Percentiles rank a stretch among this genome's conserved stretches.
phyloP scores from a whole-genome alignment of 2,329 filamentous ascomycete genomes.

The Botryosphaeria dothidea region DNA sequence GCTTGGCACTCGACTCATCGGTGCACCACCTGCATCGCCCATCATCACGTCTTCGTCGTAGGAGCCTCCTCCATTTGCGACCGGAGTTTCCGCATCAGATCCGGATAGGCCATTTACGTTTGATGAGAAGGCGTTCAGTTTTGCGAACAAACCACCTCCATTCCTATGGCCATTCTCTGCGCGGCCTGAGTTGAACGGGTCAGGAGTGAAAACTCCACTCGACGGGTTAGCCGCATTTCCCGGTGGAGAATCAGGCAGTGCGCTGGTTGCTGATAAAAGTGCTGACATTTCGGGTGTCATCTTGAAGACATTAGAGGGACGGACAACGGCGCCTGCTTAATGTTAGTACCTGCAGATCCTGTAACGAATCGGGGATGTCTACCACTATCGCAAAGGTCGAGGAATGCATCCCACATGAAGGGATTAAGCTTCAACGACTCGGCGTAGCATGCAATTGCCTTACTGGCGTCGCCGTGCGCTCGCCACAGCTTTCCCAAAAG shows the following conservation, averaged over 20 bases:
- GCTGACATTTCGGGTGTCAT: slow-evolving; percentile 64
- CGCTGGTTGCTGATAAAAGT: slow-evolving; percentile 41
- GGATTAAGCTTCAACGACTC: slow-evolving; percentile 87
- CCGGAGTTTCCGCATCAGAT: slow-evolving; percentile 49
- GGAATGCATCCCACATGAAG: slow-evolving; percentile 98
- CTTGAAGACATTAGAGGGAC: slow-evolving; percentile 84
- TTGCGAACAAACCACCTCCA: slow-evolving; percentile 40
- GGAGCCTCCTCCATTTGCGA: slow-evolving; percentile 38
- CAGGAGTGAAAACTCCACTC: slow-evolving; percentile 32
- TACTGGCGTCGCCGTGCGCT: slow-evolving; percentile 75
- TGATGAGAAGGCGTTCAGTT: slow-evolving; percentile 39
- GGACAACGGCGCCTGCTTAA: slow-evolving; percentile 69
- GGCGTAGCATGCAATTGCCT: slow-evolving; percentile 83
- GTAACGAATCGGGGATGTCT: slow-evolving; percentile 7
- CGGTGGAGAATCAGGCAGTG: slow-evolving; percentile 24
- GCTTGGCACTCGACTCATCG: slow-evolving; percentile 30
- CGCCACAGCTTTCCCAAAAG: slow-evolving; percentile 86
- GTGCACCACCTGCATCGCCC: slow-evolving; percentile 35
- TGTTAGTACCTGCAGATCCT: slow-evolving; percentile 15
- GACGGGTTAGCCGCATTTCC: neutral
- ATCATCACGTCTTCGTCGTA: slow-evolving; percentile 48
- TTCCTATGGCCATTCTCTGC: slow-evolving; percentile 33
- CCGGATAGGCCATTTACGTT: slow-evolving; percentile 25
- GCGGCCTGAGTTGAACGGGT: slow-evolving; percentile 46
- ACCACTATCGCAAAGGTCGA: slow-evolving; percentile 78